Evolutionary conservation across 1,284 basidiomycete genomes (phyloP), one percentile per base, ranked within the genome.

Genomic region (Apiotrichum domesticum): DNA sequence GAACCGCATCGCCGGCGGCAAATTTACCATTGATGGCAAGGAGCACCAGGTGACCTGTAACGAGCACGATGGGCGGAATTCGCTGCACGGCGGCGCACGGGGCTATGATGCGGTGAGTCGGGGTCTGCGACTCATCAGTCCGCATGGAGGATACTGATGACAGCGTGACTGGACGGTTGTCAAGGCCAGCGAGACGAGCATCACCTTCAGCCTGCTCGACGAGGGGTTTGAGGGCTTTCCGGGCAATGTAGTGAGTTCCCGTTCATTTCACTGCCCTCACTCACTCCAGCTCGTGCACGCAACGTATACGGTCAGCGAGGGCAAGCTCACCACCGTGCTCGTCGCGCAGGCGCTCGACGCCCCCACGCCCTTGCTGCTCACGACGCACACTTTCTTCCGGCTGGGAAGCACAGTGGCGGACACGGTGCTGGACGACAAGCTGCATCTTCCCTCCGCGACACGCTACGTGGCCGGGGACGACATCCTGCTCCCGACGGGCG

Each of bases 341-440:
- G 48, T 40, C 11, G 56, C 45, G 3, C 9, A 49, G 14, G 51
- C 62, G 10, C 48, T 65, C 21, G 66, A 69, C 54, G 32, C 50
- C 8, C 32, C 61, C 14, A 72, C 70, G 2, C 70, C 70, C 5
- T 60, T 70, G 53, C 65, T 68, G 55, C 64, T 70, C 33, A 64
- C 67, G 4, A 70, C 66, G 11, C 70, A 72, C 59, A 63, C 65
- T 33, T 72, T 67, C 62, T 72, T 67, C 66, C 68, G 68, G 56
- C 57, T 72, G 41, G 68, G 62, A 29, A 55, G 58, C 14, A 64
- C 65, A 58, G 43, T 45, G n/a, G 43, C 56, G 6, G 40, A 62
- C 3, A 58, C 56, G 33, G 57, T 69, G 11, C 61, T 65, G 34
- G 64, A 67, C 50, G 65, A 72, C 55, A 63, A 57, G 6, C 60